Percentiles rank a stretch among this genome's conserved stretches.
These are phyloP conservation scores for Penicillium sp. DNA, from an alignment of 2,329 filamentous ascomycete species.

Conservation along the genomic window DNA sequence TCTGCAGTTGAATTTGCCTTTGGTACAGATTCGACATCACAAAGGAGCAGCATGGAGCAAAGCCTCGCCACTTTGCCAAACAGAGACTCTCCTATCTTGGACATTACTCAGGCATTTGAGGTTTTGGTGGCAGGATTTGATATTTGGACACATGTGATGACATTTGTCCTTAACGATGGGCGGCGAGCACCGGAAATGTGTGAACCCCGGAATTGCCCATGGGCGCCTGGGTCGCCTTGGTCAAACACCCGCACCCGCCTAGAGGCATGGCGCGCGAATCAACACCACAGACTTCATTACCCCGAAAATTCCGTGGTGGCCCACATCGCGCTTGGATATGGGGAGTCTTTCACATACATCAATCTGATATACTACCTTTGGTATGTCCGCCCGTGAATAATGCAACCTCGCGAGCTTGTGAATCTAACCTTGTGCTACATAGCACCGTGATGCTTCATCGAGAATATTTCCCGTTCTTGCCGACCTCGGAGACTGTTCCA, in stretches of 20 bases:
- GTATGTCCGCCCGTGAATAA: conserved; percentile 24
- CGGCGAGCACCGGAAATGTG: conserved; percentile 45
- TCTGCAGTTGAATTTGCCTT: conserved; percentile 42
- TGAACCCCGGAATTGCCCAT: conserved; percentile 43
- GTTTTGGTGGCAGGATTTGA: conserved; percentile 47
- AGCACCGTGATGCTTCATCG: conserved; percentile 47
- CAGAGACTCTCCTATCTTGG: conserved; percentile 5
- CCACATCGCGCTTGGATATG: conserved; percentile 44
- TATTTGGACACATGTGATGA: conserved; percentile 47
- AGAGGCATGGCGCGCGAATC: conserved; percentile 38
- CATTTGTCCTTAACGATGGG: conserved; percentile 48
- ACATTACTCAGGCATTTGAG: conserved; percentile 20
- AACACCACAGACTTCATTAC: conserved; percentile 41
- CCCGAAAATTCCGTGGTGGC: conserved; percentile 38
- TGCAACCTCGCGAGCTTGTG: too few relatives aligned
- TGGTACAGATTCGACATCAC: conserved; percentile 26
- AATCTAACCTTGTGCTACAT: not conserved
- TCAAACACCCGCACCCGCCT: conserved; percentile 31
- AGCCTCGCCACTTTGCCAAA: conserved; percentile 7
- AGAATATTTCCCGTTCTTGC: conserved; percentile 50
- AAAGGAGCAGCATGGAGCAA: conserved; percentile 8
- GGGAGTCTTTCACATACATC: conserved; percentile 47
- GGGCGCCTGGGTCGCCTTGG: conserved; percentile 42
- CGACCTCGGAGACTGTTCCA: conserved; percentile 37
- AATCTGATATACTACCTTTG: conserved; percentile 50